These are phyloP conservation scores for Amanita pseudoporphyria DNA, from an alignment of 768 basidiomycete genomes.

Conservation along the genomic window DNA sequence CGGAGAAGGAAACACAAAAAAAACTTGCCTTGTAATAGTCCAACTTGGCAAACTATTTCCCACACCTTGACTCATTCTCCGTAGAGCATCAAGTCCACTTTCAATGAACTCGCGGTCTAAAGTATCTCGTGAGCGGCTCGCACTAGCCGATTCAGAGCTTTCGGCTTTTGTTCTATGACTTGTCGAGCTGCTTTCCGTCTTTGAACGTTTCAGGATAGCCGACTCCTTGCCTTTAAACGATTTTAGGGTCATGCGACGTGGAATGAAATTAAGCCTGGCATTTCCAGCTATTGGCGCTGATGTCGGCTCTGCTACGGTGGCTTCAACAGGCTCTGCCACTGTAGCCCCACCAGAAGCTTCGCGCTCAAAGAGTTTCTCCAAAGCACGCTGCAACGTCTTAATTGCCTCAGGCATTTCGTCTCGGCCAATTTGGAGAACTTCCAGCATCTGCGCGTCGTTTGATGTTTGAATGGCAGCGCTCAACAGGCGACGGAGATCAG, in stretches of 20 bases:
- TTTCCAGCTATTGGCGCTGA: background rate
- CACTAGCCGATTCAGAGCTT: background rate
- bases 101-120: slow-evolving; percentile 66
- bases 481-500: slow-evolving; percentile 50
- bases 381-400: slow-evolving; percentile 64
- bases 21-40: slow-evolving; percentile 59
- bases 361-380: slow-evolving; percentile 24
- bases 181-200: slow-evolving; percentile 1
- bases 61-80: slow-evolving; percentile 44
- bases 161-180: background rate
- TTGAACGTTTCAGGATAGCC: slow-evolving; percentile 1
- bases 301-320: background rate
- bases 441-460: slow-evolving; percentile 55
- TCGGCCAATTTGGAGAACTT: slow-evolving; percentile 48
- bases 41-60: slow-evolving; percentile 47
- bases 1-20: background rate
- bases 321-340: background rate
- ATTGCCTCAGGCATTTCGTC: slow-evolving; percentile 76
- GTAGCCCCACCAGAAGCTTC: background rate
- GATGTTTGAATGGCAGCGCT: slow-evolving; percentile 44
- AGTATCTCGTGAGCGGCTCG: slow-evolving; percentile 27
- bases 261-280: background rate
- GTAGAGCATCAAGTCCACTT: slow-evolving; percentile 60
- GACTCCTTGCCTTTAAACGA: slow-evolving; percentile 1
- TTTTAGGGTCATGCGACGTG: background rate